Conservation (phyloP, 75 land plant species). For the Selaginella tamariscina region DNA sequence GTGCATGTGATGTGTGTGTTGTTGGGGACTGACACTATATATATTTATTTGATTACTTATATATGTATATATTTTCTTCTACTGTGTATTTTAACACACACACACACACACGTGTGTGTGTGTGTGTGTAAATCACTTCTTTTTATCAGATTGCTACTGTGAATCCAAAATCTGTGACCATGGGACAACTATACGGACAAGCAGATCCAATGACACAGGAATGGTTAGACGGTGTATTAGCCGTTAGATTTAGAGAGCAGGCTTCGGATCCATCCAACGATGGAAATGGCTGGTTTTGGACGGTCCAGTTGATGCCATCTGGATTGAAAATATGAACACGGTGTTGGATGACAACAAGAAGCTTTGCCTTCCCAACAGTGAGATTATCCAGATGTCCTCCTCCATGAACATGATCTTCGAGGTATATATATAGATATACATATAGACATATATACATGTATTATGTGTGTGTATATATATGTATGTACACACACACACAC, state of each 20-base stretch:
- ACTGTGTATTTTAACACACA: too few relatives aligned
- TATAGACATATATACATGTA: background rate
- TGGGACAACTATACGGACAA: constrained; percentile 38
- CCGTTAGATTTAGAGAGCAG: constrained; percentile 32
- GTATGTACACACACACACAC: background rate
- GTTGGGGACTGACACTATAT: too few relatives aligned
- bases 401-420: constrained; percentile 40
- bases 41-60: too few relatives aligned
- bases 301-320: constrained; percentile 37
- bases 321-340: constrained; percentile 38
- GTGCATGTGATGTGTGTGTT: too few relatives aligned
- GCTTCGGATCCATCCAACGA: constrained; percentile 35
- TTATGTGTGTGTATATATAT: background rate
- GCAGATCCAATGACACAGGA: constrained; percentile 28
- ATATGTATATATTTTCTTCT: too few relatives aligned
- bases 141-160: constrained; percentile 22
- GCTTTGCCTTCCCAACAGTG: constrained; percentile 34
- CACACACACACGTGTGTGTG: too few relatives aligned
- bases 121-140: too few relatives aligned
- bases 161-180: constrained; percentile 35
- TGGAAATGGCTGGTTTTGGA: constrained; percentile 32
- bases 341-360: constrained; percentile 36
- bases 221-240: constrained; percentile 33
- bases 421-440: constrained; percentile 8
- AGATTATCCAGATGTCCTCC: constrained; percentile 36